Base-by-base conservation (phyloP, 805 yeast species). In the Yarrowia sp. region DNA sequence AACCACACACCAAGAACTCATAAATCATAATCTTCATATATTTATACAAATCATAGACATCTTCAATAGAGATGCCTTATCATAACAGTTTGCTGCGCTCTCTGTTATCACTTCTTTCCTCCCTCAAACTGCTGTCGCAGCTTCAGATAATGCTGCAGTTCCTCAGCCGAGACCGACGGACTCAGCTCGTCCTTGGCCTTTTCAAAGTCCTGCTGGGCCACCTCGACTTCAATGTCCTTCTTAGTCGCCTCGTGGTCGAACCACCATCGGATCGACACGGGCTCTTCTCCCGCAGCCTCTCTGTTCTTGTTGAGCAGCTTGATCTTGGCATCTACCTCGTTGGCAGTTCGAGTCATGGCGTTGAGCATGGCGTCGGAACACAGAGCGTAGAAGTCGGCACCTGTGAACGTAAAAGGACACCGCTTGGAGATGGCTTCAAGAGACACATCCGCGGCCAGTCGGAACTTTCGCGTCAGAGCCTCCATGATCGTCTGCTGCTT, bases 371-470 rank as follows among this genome's bases (percentile, higher is more conserved):
- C 91, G 78, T 95, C 98, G 0, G 97, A 90, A 76, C 98, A 92
- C 70, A 95, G 80, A 0, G 98, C 99, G 78, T 95, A 95, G 79
- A 95, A 94, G 77, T 95, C 99, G 4, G 99, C 99, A 72, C 99
- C 99, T 0, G 99, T 94, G 76, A 87, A 93, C n/a, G 91, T 92
- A 76, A 87, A 92, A 0, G 97, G 90, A 79, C 98, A 92, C 8
- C 79, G 77, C 16, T 83, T 82, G 0, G 97, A 94, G 35, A 95
- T 79, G 8, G 75, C 74, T 2, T 75, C 73, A 69, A 93, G 79
- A 69, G 89, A 83, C 2, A 93, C 91, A 26, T 85, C 83, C 1
- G 82, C 80, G 68, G 82, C 85, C 12, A 94, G 76, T 64, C 81
- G 82, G 72, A 80, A 80, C 78, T 94, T 93, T 71, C 98, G 81